phyloP scores from a whole-genome alignment of 2,329 filamentous ascomycete species.

The Dactylellina drechsleri region DNA sequence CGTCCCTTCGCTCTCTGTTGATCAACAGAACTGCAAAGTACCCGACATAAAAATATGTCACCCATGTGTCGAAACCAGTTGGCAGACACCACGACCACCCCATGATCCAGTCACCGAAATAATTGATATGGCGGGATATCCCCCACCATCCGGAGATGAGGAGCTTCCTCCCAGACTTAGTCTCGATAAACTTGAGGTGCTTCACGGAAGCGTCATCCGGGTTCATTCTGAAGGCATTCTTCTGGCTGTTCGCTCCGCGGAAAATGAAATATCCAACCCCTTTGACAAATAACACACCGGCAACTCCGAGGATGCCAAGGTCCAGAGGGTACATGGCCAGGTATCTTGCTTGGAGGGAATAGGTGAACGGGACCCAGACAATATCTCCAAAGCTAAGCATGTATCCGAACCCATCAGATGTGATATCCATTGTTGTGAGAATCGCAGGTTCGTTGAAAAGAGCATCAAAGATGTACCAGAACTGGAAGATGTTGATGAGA shows the following conservation, averaged over 20 bases:
- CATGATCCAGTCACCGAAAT: conserved; percentile 94
- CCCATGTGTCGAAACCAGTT: conserved; percentile 85
- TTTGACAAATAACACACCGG: conserved; percentile 74
- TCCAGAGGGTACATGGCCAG: conserved; percentile 81
- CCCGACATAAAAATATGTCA: conserved; percentile 93
- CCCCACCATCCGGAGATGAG: conserved; percentile 95
- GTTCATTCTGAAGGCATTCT: conserved; percentile 91
- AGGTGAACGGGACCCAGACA: conserved; percentile 91
- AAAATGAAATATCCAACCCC: conserved; percentile 86
- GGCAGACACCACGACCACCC: conserved; percentile 89
- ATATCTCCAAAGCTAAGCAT: conserved; percentile 95
- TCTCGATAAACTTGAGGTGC: conserved; percentile 87
- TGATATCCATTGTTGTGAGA: conserved; percentile 93
- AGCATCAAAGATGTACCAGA: conserved; percentile 83
- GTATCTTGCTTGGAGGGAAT: conserved; percentile 85
- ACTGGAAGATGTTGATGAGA: conserved; percentile 79
- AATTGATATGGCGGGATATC: conserved; percentile 90
- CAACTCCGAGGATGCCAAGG: conserved; percentile 75
- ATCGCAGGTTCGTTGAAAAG: conserved; percentile 89
- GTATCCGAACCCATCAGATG: conserved; percentile 90
- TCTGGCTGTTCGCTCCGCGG: conserved; percentile 91
- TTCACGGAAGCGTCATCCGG: conserved; percentile 80
- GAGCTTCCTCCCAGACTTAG: conserved; percentile 80
- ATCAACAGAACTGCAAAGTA: conserved; percentile 90
- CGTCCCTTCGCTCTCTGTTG: conserved; percentile 86